Evolutionary conservation across 257 asterid species (phyloP).

Genomic region (Ballota nigra): DNA sequence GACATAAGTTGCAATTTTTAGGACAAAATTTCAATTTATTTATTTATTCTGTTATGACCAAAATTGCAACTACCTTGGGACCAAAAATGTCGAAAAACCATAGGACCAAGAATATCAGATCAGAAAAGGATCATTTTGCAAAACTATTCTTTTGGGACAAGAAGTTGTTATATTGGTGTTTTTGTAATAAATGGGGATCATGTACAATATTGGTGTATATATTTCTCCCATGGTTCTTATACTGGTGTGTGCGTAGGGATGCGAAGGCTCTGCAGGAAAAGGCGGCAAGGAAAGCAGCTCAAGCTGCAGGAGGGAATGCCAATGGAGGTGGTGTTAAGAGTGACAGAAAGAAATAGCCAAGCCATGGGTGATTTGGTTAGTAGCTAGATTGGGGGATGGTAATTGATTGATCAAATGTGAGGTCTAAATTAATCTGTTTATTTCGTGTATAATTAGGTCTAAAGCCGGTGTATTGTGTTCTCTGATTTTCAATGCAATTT

Average conservation of each 20-base stretch:
- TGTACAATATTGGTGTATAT: background rate
- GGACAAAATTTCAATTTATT: too few relatives aligned
- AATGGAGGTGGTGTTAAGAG: slow-evolving; percentile 20
- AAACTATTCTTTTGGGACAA: too few relatives aligned
- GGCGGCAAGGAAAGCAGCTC: slow-evolving; percentile 60
- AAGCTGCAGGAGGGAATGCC: slow-evolving; percentile 32
- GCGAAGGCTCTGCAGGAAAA: slow-evolving; percentile 85
- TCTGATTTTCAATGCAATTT: slow-evolving; percentile 30
- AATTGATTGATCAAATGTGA: background rate
- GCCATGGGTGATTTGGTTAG: slow-evolving; percentile 3
- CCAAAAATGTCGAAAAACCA: too few relatives aligned
- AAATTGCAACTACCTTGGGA: too few relatives aligned
- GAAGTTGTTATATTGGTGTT: too few relatives aligned
- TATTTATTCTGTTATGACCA: too few relatives aligned
- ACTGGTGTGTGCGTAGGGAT: slow-evolving; percentile 44
- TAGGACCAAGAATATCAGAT: too few relatives aligned
- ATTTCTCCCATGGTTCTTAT: background rate
- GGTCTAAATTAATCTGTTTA: background rate
- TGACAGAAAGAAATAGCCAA: slow-evolving; percentile 43
- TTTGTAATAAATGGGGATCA: too few relatives aligned
- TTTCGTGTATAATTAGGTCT: slow-evolving; percentile 18
- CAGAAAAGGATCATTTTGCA: too few relatives aligned
- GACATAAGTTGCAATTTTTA: too few relatives aligned
- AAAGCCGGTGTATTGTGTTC: slow-evolving; percentile 14
- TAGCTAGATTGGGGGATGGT: background rate